A percentile compares a stretch with the other conserved stretches of the same genome.
Conservation (phyloP, 306 rosid species). For the Malus orientalis region DNA sequence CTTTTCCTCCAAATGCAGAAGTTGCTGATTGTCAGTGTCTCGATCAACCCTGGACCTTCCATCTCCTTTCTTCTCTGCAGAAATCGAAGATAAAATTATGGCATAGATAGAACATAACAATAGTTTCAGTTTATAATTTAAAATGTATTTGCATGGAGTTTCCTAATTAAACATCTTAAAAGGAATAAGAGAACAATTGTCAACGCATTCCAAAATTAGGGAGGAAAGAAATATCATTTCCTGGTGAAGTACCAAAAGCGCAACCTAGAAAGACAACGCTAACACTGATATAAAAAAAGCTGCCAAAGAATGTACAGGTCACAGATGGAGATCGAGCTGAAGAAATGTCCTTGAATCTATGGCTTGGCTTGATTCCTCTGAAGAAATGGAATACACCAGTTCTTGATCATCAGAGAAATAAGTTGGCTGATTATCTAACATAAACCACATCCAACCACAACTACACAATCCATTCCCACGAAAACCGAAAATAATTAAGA, state of each 20-base stretch:
- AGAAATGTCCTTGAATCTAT: not conserved
- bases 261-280: not conserved
- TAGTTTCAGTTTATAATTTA: not conserved
- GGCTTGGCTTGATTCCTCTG: not conserved
- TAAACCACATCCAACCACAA: not conserved
- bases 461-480: not conserved
- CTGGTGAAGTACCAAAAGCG: not conserved
- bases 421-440: not conserved
- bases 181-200: not conserved
- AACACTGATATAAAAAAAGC: not conserved
- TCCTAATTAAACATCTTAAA: too few species aligned
- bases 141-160: not conserved
- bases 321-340: not conserved
- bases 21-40: conserved; percentile 82
- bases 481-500: not conserved
- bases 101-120: conserved; percentile 3
- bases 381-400: not conserved
- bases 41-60: conserved; percentile 87
- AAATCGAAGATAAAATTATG: conserved; percentile 12
- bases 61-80: conserved; percentile 78
- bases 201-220: not conserved
- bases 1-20: conserved; percentile 85
- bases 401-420: not conserved
- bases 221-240: not conserved
- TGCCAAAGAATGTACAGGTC: not conserved